Evolutionary conservation across 1,284 basidiomycete genomes (phyloP).

Genomic region (Exsudoporus floridanus): DNA sequence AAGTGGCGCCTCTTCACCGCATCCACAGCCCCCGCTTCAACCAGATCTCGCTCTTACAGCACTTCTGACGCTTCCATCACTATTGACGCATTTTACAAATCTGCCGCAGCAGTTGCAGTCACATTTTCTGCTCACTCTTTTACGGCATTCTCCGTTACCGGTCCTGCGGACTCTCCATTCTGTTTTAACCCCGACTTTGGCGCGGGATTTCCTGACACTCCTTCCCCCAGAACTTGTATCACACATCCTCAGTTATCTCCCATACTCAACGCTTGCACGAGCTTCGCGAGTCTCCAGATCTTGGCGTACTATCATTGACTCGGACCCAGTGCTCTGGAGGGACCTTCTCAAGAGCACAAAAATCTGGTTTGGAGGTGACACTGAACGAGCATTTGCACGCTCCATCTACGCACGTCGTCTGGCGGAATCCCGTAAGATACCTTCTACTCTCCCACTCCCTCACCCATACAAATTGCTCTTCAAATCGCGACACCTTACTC

Average conservation of each 20-base stretch:
- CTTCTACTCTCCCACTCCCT: conserved; percentile 57
- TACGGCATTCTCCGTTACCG: conserved; percentile 80
- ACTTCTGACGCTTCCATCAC: conserved; percentile 73
- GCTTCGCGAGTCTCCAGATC: conserved; percentile 79
- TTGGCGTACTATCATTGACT: conserved; percentile 82
- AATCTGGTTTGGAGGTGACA: conserved; percentile 83
- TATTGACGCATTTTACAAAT: conserved; percentile 71
- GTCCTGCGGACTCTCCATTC: conserved; percentile 81
- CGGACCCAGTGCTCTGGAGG: conserved; percentile 81
- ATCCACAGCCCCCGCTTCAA: conserved; percentile 67
- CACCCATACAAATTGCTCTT: conserved; percentile 87
- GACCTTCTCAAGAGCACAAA: conserved; percentile 74
- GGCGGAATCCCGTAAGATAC: conserved; percentile 42
- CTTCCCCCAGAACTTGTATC: conserved; percentile 84
- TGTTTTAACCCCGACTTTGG: conserved; percentile 79
- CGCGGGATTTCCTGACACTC: conserved; percentile 83
- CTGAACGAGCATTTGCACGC: conserved; percentile 67
- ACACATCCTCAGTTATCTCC: conserved; percentile 74
- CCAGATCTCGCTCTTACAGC: conserved; percentile 76
- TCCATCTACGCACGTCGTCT: conserved; percentile 61
- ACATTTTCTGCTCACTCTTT: conserved; percentile 79
- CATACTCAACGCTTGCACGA: conserved; percentile 73
- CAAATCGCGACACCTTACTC: conserved; percentile 79
- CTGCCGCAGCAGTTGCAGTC: conserved; percentile 77
- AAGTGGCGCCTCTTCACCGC: conserved; percentile 67